Base-by-base conservation (phyloP, 768 basidiomycete species). In the Termitomyces sp. region DNA sequence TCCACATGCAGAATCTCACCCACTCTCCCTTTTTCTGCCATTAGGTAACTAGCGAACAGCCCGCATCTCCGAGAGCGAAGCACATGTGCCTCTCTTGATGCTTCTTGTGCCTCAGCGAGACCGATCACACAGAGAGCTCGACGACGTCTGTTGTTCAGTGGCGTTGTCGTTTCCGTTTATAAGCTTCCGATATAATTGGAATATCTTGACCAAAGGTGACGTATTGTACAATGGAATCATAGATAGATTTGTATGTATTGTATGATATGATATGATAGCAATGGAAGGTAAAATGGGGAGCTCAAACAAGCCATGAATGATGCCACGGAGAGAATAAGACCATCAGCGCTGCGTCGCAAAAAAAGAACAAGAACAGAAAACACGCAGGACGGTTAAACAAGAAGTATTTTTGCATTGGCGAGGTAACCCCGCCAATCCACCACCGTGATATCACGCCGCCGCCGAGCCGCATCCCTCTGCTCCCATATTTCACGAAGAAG, bases 361-460 rank as follows among this genome's bases (percentile, higher is more conserved):
- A n/a, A n/a, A n/a, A n/a, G n/a, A n/a, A n/a, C n/a, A n/a, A n/a
- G n/a, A n/a, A n/a, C n/a, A n/a, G n/a, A n/a, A n/a, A n/a, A n/a
- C n/a, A n/a, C 22, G 20, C 1, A 15, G 2, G 33, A 36, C 33
- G 27, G 25, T 38, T 66, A 88, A 18, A 91, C 84, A 42, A 91
- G 79, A 50, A 88, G 73, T 64, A 88, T 77, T 48, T 79, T 67
- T 20, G 69, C 66, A 31, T 76, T 68, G 25, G 69, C 73, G 70
- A 90, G 76, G 15, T 76, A 71, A 53, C 75, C 69, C 33, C 87
- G 77, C 89, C 90, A 92, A 56, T 76, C 74, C 42, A 91, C 82
- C 11, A 76, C 61, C 66, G 45, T 38, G 11, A 46, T 31, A 18
- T n/a, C n/a, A 39, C 10, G 52, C 23, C 29, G 58, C 25, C 42